These are phyloP conservation scores for Davidsoniella eucalypti DNA, from an alignment of 2,329 filamentous ascomycete genomes.

Conservation along the genomic window DNA sequence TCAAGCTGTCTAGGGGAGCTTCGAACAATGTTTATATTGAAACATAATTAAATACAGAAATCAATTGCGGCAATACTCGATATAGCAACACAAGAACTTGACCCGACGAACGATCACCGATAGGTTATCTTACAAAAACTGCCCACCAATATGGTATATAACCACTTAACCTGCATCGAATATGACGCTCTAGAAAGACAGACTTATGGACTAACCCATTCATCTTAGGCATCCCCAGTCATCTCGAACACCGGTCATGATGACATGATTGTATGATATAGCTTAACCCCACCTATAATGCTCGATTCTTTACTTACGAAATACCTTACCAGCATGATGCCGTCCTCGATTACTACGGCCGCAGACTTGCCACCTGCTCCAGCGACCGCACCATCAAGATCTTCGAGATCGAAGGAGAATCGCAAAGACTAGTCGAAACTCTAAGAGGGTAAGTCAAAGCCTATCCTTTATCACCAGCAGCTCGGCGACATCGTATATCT, in stretches of 20 bases:
- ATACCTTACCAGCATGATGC: conserved; percentile 62
- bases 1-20: background rate
- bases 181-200: background rate
- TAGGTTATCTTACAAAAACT: background rate
- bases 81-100: background rate
- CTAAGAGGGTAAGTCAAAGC: conserved; percentile 59
- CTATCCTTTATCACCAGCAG: no score
- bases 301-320: conserved; percentile 6
- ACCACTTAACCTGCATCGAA: background rate
- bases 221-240: conserved; percentile 25
- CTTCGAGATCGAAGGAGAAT: conserved; percentile 90
- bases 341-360: conserved; percentile 94
- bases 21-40: background rate
- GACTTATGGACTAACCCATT: conserved; percentile 2
- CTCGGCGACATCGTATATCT: background rate
- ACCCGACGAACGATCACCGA: background rate
- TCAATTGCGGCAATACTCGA: no score
- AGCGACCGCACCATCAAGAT: conserved; percentile 99
- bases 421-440: conserved; percentile 78
- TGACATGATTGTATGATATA: conserved; percentile 89
- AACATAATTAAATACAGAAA: no score
- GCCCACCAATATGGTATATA: conserved; percentile 6
- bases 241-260: conserved; percentile 50
- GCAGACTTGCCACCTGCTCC: conserved; percentile 88
- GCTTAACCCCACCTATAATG: conserved; percentile 7